Percentiles rank a stretch among this genome's conserved stretches.
phyloP scores from a whole-genome alignment of 1,284 basidiomycete genomes.

The Cryptococcus sp. region DNA sequence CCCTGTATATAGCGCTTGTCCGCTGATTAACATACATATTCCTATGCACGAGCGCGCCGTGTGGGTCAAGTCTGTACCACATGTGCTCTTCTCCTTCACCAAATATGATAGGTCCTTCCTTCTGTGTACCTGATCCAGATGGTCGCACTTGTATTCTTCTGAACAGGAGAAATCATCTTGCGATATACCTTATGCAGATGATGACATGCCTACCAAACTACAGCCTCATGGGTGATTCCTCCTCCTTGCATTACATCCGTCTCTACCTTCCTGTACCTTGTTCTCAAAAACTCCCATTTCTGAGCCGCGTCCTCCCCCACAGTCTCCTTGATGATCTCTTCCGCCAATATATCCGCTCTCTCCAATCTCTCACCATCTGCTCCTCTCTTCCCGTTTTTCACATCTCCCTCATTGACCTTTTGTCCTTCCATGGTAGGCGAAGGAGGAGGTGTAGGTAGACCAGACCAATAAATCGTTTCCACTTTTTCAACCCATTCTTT shows the following conservation, averaged over 20 bases:
- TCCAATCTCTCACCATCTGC: constrained; percentile 2
- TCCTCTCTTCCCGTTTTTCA: constrained; percentile 1
- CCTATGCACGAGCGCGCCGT: too few relatives aligned
- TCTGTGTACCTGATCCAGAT: too few relatives aligned
- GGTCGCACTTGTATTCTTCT: too few relatives aligned
- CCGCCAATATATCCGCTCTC: constrained; percentile 51
- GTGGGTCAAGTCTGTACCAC: too few relatives aligned
- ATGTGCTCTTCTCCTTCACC: too few relatives aligned
- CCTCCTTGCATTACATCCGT: constrained; percentile 66
- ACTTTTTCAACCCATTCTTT: constrained; percentile 73
- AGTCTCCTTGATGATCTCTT: constrained; percentile 49
- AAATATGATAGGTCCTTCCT: too few relatives aligned
- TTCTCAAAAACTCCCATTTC: constrained; percentile 61
- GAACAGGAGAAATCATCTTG: too few relatives aligned
- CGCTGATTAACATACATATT: too few relatives aligned
- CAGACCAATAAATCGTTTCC: constrained; percentile 69
- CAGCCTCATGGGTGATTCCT: constrained; percentile 55
- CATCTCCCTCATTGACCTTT: not conserved
- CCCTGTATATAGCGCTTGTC: too few relatives aligned
- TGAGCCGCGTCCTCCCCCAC: constrained; percentile 48
- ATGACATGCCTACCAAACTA: constrained; percentile 62
- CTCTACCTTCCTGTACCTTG: constrained; percentile 79
- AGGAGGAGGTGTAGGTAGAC: constrained; percentile 54
- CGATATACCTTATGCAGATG: too few relatives aligned
- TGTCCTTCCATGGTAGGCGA: constrained; percentile 40